Conservation (phyloP, 805 yeast species). For the Saturnispora sekii region DNA sequence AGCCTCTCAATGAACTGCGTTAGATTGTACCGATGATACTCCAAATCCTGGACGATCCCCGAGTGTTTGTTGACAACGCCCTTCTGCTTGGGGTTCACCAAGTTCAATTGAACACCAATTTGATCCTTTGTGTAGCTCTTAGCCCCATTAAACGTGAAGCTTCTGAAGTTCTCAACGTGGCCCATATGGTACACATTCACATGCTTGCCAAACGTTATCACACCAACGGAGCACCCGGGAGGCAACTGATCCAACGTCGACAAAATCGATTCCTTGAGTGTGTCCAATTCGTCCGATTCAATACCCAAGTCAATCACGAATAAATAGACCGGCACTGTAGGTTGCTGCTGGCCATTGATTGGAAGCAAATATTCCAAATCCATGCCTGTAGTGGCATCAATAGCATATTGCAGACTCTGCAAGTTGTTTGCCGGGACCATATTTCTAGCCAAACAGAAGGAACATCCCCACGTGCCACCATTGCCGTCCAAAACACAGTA, state of each 20-base stretch:
- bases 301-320: constrained; percentile 51
- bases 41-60: constrained; percentile 39
- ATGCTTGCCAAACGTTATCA: constrained; percentile 50
- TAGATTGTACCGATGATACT: constrained; percentile 41
- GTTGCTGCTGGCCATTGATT: constrained; percentile 19
- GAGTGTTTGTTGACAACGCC: constrained; percentile 16
- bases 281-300: constrained; percentile 35
- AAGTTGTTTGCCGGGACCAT: constrained; percentile 23
- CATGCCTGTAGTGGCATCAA: constrained; percentile 28
- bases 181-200: constrained; percentile 48
- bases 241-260: constrained; percentile 39
- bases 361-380: constrained; percentile 42
- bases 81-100: constrained; percentile 22
- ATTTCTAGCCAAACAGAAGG: constrained; percentile 43
- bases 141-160: constrained; percentile 45
- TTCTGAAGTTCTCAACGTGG: constrained; percentile 26
- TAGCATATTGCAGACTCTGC: constrained; percentile 28
- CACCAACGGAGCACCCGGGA: constrained; percentile 44
- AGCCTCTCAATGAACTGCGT: constrained; percentile 40
- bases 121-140: constrained; percentile 41
- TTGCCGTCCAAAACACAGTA: constrained; percentile 24
- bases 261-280: constrained; percentile 42
- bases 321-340: constrained; percentile 30
- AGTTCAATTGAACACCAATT: constrained; percentile 32
- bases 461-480: constrained; percentile 39